Evolutionary conservation across 768 basidiomycete genomes (phyloP).

Genomic region (Coprinopsis sp.): DNA sequence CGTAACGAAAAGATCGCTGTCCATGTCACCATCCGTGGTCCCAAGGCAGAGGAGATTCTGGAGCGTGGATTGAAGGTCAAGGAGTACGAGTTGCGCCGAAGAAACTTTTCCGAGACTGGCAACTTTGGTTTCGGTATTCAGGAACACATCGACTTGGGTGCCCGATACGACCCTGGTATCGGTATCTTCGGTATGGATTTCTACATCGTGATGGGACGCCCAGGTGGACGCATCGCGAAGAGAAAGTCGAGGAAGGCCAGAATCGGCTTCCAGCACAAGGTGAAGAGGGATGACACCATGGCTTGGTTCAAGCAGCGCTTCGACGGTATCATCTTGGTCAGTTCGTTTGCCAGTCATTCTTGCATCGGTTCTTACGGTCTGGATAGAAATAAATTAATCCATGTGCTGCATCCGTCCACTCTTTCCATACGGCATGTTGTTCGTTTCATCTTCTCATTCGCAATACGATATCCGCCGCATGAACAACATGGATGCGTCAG

Average conservation of each 20-base stretch:
- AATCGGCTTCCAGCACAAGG: constrained; percentile 83
- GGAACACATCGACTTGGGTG: constrained; percentile 99
- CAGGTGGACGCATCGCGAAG: constrained; percentile 86
- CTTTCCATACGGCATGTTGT: no score
- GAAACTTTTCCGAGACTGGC: constrained; percentile 97
- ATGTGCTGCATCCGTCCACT: constrained; percentile 11
- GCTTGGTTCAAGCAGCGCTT: constrained; percentile 99
- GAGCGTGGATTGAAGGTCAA: constrained; percentile 99
- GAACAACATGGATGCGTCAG: no score
- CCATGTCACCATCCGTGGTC: constrained; percentile 97
- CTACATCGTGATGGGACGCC: constrained; percentile 95
- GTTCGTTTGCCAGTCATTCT: constrained; percentile 22
- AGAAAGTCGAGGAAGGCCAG: constrained; percentile 86
- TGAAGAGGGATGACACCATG: constrained; percentile 96
- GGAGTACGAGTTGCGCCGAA: constrained; percentile 97
- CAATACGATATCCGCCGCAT: no score
- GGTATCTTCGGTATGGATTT: constrained; percentile 99
- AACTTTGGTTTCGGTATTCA: constrained; percentile 99
- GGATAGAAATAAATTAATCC: constrained; percentile 30
- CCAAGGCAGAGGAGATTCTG: constrained; percentile 99
- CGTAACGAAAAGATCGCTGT: constrained; percentile 99
- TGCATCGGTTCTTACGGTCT: constrained; percentile 8
- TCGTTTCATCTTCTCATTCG: no score
- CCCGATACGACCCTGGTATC: constrained; percentile 96
- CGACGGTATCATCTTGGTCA: constrained; percentile 92